A percentile compares a stretch with the other conserved stretches of the same genome.
Evolutionary conservation across 176 grass and related monocot species (phyloP).

Genomic region (Oryza officinalis): DNA sequence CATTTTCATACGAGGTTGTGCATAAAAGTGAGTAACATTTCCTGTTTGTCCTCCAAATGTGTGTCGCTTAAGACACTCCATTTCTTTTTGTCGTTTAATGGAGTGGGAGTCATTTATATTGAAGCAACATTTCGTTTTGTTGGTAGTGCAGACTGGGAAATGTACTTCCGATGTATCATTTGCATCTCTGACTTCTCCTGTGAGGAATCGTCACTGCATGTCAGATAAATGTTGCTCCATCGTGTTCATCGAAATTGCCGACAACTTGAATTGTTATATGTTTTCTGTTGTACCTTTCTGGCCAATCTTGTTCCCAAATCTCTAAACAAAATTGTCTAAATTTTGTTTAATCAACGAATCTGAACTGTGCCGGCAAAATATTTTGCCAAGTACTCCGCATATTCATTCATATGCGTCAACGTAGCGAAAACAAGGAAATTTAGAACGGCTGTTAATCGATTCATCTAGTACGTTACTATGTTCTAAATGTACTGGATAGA

Average conservation of each 20-base stretch:
- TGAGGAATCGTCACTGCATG: not conserved
- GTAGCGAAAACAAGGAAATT: too few relatives aligned
- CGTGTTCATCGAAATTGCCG: not conserved
- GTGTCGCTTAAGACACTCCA: not conserved
- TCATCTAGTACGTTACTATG: too few relatives aligned
- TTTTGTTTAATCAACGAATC: too few relatives aligned
- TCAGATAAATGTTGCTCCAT: not conserved
- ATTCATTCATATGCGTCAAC: too few relatives aligned
- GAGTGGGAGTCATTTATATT: not conserved
- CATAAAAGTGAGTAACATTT: constrained; percentile 13
- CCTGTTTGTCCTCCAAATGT: not conserved
- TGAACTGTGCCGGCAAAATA: too few relatives aligned
- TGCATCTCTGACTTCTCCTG: not conserved
- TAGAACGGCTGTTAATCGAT: too few relatives aligned
- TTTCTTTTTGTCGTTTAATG: not conserved
- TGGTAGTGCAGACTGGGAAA: not conserved
- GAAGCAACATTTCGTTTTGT: not conserved
- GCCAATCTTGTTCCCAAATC: not conserved
- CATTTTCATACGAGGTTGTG: constrained; percentile 10
- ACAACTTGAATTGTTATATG: not conserved
- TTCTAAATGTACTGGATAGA: too few relatives aligned
- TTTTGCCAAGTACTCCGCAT: too few relatives aligned
- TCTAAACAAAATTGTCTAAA: too few relatives aligned
- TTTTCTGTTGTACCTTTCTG: too few relatives aligned
- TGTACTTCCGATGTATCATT: constrained; percentile 11